These are phyloP conservation scores for Nepenthes gracilis DNA, from an alignment of 148 eudicot genomes.

Conservation along the genomic window DNA sequence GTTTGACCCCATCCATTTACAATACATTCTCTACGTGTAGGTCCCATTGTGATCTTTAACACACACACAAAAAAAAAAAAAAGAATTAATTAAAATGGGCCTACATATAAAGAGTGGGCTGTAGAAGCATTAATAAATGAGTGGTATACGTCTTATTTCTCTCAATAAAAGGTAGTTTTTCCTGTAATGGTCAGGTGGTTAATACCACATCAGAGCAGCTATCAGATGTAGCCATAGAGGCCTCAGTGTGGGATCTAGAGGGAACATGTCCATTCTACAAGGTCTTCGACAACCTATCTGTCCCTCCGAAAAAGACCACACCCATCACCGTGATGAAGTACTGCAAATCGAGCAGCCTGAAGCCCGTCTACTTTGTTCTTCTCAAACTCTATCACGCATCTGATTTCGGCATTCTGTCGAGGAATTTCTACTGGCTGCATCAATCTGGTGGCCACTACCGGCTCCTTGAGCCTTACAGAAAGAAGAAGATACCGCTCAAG, in stretches of 20 bases:
- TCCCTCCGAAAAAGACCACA: conserved; percentile 65
- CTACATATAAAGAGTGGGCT: too few species aligned
- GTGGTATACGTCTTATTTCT: neutral
- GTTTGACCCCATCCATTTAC: too few species aligned
- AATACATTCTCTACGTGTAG: too few species aligned
- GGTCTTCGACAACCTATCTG: conserved; percentile 47
- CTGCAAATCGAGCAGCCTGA: conserved; percentile 58
- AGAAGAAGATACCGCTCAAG: conserved; percentile 60
- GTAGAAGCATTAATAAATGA: neutral
- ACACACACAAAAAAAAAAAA: too few species aligned
- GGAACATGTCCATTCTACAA: conserved; percentile 63
- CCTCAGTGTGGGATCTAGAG: conserved; percentile 77
- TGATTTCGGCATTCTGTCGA: conserved; percentile 57
- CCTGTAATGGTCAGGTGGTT: conserved; percentile 41
- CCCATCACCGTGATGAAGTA: conserved; percentile 69
- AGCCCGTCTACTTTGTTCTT: conserved; percentile 86
- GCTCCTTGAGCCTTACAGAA: conserved; percentile 62
- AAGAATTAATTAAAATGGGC: too few species aligned
- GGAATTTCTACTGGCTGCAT: conserved; percentile 94
- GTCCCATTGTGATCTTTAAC: too few species aligned
- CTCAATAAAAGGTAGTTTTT: neutral
- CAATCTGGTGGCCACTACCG: conserved; percentile 71
- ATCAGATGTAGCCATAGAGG: conserved; percentile 70
- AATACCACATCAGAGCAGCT: conserved; percentile 68
- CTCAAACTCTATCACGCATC: conserved; percentile 69